A percentile compares a stretch with the other conserved stretches of the same genome.
Evolutionary conservation across 495 filamentous ascomycete species (phyloP).

Genomic region (Parmelia sp.): DNA sequence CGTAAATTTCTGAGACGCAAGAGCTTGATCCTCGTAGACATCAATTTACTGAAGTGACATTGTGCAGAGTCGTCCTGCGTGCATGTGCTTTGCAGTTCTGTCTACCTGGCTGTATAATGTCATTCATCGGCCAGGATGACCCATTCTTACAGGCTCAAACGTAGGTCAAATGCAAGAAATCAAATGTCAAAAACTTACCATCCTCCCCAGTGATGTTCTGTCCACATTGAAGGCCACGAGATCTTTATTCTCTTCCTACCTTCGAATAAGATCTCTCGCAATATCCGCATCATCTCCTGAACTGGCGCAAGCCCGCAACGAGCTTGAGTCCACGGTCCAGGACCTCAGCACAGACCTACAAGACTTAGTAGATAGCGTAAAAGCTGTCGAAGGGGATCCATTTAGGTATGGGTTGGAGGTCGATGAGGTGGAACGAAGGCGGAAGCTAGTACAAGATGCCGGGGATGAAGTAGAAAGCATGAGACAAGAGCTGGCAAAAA

Average conservation of each 20-base stretch:
- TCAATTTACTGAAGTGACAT: neutral
- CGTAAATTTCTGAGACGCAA: neutral
- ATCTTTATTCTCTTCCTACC: conserved; percentile 86
- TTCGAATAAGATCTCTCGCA: conserved; percentile 85
- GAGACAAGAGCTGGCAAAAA: conserved; percentile 64
- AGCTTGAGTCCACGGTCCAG: conserved; percentile 70
- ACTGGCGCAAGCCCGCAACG: conserved; percentile 71
- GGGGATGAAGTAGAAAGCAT: conserved; percentile 82
- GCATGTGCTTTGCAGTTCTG: neutral
- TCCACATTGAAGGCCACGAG: conserved; percentile 70
- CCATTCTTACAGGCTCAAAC: conserved; percentile 92
- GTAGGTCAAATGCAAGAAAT: conserved; percentile 41
- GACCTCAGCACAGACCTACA: conserved; percentile 78
- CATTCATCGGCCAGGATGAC: conserved; percentile 67
- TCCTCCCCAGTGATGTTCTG: conserved; percentile 68
- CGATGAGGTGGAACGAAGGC: conserved; percentile 72
- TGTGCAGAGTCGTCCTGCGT: neutral
- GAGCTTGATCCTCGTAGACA: neutral
- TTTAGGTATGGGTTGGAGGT: conserved; percentile 81
- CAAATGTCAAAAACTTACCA: conserved; percentile 11
- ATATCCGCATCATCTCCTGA: conserved; percentile 70
- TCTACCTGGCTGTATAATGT: conserved; percentile 38
- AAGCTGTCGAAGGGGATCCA: conserved; percentile 82
- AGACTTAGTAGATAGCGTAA: conserved; percentile 82
- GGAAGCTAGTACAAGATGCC: conserved; percentile 82